These are phyloP conservation scores for Pseudopithomyces maydicus DNA, from an alignment of 2,329 filamentous ascomycete species.

Conservation along the genomic window DNA sequence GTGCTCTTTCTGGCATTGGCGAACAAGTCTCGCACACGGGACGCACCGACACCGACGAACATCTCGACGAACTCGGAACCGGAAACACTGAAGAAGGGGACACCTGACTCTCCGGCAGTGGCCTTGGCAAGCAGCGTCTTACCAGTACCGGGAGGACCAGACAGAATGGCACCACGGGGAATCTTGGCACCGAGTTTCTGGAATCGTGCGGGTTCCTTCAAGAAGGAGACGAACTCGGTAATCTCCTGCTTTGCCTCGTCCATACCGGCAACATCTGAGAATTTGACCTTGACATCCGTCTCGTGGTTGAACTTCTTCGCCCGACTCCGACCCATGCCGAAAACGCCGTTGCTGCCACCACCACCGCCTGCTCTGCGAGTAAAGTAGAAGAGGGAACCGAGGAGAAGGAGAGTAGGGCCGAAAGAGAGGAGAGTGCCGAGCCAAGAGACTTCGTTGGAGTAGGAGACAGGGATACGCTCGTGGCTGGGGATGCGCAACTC, in stretches of 20 bases:
- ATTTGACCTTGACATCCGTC: constrained; percentile 94
- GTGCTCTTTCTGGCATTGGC: constrained; percentile 93
- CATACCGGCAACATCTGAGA: constrained; percentile 94
- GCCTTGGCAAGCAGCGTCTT: constrained; percentile 97
- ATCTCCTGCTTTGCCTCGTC: constrained; percentile 98
- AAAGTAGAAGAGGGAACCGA: constrained; percentile 81
- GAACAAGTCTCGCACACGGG: constrained; percentile 92
- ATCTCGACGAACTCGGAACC: constrained; percentile 99
- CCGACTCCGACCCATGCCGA: constrained; percentile 93
- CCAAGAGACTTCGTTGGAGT: constrained; percentile 75
- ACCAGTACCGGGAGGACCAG: constrained; percentile 96
- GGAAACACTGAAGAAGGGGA: constrained; percentile 98
- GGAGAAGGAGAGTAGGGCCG: constrained; percentile 83
- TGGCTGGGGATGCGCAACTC: constrained; percentile 82
- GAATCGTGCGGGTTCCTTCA: constrained; percentile 91
- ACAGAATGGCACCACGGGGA: constrained; percentile 92
- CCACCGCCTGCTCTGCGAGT: constrained; percentile 74
- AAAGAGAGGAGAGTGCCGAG: constrained; percentile 77
- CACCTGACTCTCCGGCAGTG: constrained; percentile 93
- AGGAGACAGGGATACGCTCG: constrained; percentile 94
- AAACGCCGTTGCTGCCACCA: constrained; percentile 74
- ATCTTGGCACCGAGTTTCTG: constrained; percentile 97
- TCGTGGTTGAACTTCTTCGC: constrained; percentile 99
- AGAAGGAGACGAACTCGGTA: constrained; percentile 98
- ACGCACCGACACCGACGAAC: constrained; percentile 98